A percentile compares a stretch with the other conserved stretches of the same genome.
These are phyloP conservation scores for Waitea zeae DNA, from an alignment of 1,284 basidiomycete species.

Conservation along the genomic window DNA sequence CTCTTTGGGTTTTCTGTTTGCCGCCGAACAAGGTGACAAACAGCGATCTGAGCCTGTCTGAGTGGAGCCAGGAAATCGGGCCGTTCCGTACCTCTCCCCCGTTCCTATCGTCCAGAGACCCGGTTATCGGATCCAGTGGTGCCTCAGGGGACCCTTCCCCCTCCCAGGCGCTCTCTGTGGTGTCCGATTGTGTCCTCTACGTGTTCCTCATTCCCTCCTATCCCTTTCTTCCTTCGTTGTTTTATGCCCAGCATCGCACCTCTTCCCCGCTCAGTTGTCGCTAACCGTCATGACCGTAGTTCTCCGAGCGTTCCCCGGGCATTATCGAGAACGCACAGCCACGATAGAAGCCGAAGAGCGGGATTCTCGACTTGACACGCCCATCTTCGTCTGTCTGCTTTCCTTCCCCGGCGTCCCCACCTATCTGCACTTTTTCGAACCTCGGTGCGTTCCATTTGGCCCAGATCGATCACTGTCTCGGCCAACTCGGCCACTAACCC, in stretches of 20 bases:
- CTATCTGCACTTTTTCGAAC: conserved; percentile 85
- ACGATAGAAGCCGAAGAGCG: conserved; percentile 61
- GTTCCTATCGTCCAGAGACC: no score
- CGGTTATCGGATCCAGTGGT: no score
- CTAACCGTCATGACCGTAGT: conserved; percentile 23
- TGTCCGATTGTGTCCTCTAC: conserved; percentile 4
- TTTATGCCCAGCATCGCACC: no score
- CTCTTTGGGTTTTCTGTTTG: no score
- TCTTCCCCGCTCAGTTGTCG: neutral
- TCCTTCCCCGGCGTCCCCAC: conserved; percentile 86
- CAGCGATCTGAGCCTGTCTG: no score
- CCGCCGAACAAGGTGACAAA: no score
- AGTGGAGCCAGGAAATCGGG: no score
- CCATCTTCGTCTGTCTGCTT: conserved; percentile 82
- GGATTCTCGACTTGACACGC: conserved; percentile 66
- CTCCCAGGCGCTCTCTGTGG: no score
- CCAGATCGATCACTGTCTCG: conserved; percentile 1
- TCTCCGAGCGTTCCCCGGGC: conserved; percentile 40
- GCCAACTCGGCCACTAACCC: no score
- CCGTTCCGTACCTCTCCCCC: no score
- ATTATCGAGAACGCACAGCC: conserved; percentile 34
- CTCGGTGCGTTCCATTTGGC: conserved; percentile 26
- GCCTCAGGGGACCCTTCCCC: no score
- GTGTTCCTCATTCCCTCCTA: conserved; percentile 1
- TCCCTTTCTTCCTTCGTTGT: no score